These are phyloP conservation scores for Phialophora expanda DNA, from an alignment of 2,329 filamentous ascomycete species.

Conservation along the genomic window DNA sequence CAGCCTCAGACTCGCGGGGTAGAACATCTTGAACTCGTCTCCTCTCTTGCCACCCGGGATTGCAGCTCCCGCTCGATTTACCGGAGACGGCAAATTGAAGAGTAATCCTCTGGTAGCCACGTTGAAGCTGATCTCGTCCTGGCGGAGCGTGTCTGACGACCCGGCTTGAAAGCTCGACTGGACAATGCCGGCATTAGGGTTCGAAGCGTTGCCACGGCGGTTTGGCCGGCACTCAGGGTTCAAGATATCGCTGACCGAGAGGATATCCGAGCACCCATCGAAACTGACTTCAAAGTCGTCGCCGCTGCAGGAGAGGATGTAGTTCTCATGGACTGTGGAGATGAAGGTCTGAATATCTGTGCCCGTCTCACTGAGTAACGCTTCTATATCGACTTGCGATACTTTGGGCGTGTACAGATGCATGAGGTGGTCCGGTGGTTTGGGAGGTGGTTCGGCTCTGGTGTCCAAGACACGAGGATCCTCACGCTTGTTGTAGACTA, in stretches of 20 bases:
- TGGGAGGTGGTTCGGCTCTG: conserved; percentile 50
- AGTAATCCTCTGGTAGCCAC: conserved; percentile 84
- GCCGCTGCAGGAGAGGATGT: conserved; percentile 78
- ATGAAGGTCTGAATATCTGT: conserved; percentile 91
- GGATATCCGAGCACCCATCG: conserved; percentile 80
- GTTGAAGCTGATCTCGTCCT: conserved; percentile 94
- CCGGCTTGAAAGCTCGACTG: conserved; percentile 57
- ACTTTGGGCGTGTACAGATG: conserved; percentile 64
- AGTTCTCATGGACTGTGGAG: conserved; percentile 91
- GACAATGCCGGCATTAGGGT: conserved; percentile 25
- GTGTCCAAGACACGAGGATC: conserved; percentile 51
- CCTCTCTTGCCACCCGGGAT: conserved; percentile 43
- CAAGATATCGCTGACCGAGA: conserved; percentile 88
- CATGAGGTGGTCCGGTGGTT: conserved; percentile 64
- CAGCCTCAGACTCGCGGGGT: conserved; percentile 80
- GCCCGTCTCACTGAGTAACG: conserved; percentile 88
- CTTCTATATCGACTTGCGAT: conserved; percentile 71
- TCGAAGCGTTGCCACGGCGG: conserved; percentile 35
- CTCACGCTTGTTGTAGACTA: conserved; percentile 92
- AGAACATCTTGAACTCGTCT: conserved; percentile 88
- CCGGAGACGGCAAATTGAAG: conserved; percentile 82
- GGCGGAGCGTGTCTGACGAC: conserved; percentile 75
- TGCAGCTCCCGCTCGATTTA: conserved; percentile 64
- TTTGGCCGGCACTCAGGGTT: conserved; percentile 65
- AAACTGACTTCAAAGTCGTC: conserved; percentile 75